Evolutionary conservation across 371 early-diverging fungal species (phyloP).

Genomic region (Dichotomocladium elegans): DNA sequence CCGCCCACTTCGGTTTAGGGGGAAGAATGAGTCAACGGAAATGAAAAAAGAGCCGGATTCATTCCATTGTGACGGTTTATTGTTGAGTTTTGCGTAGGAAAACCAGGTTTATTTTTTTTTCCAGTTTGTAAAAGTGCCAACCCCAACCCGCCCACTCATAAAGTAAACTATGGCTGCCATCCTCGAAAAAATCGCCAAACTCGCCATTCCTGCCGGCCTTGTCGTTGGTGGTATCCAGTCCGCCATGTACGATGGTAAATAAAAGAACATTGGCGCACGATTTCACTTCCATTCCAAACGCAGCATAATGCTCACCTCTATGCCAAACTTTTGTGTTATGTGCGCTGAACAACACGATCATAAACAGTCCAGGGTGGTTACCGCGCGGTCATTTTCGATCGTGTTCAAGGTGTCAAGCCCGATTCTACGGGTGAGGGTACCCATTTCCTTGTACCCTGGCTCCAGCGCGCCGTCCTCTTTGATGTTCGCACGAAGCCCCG

Average conservation of each 20-base stretch:
- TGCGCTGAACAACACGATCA: neutral
- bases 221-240: constrained; percentile 68
- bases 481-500: constrained; percentile 94
- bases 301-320: neutral
- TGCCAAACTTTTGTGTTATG: too few species aligned
- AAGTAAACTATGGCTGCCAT: constrained; percentile 31
- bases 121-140: too few species aligned
- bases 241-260: constrained; percentile 91
- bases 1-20: too few species aligned
- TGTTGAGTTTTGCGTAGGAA: too few species aligned
- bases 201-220: constrained; percentile 65
- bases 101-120: too few species aligned
- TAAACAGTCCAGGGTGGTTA: constrained; percentile 89
- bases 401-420: constrained; percentile 87
- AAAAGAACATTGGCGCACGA: neutral
- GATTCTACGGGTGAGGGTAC: constrained; percentile 89
- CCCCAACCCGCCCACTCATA: too few species aligned
- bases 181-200: constrained; percentile 61
- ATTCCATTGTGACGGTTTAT: too few species aligned
- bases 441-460: constrained; percentile 96
- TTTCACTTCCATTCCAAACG: neutral
- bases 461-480: constrained; percentile 71
- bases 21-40: too few species aligned
- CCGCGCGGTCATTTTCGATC: constrained; percentile 96
- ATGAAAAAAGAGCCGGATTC: too few species aligned